phyloP scores from a whole-genome alignment of 768 basidiomycete species.

The Glaciozyma martinii region DNA sequence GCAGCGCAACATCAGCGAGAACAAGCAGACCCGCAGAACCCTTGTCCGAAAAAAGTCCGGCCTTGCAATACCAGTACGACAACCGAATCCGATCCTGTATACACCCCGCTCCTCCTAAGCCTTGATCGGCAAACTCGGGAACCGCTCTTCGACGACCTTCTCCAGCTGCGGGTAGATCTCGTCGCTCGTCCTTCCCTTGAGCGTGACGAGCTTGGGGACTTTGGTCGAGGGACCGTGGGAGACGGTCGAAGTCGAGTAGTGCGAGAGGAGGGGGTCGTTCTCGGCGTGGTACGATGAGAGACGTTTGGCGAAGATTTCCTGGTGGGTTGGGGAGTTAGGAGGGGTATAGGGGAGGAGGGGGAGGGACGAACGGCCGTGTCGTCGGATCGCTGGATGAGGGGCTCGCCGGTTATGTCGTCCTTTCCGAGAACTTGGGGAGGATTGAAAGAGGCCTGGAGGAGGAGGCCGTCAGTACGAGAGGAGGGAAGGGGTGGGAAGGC shows the following conservation, averaged over 20 bases:
- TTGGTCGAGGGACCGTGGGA: conserved; percentile 38
- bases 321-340: conserved; percentile 10
- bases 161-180: conserved; percentile 40
- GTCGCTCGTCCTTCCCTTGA: conserved; percentile 68
- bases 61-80: too few relatives aligned
- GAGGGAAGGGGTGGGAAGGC: background rate
- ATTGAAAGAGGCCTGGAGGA: conserved; percentile 53
- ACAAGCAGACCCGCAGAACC: too few relatives aligned
- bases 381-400: conserved; percentile 76
- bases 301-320: conserved; percentile 73
- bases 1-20: too few relatives aligned
- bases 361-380: conserved; percentile 64
- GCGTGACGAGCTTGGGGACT: conserved; percentile 46
- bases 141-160: too few relatives aligned
- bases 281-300: conserved; percentile 66
- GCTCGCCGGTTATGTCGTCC: conserved; percentile 81
- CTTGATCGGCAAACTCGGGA: too few relatives aligned
- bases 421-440: conserved; percentile 65
- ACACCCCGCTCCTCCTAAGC: too few relatives aligned
- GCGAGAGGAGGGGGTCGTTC: conserved; percentile 69
- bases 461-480: background rate
- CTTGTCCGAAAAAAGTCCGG: too few relatives aligned
- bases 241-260: conserved; percentile 48
- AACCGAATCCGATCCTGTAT: too few relatives aligned
- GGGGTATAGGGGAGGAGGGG: conserved; percentile 2